These are phyloP conservation scores for Magnolia sinica DNA, from an alignment of 164 flowering plant species.

Conservation along the genomic window DNA sequence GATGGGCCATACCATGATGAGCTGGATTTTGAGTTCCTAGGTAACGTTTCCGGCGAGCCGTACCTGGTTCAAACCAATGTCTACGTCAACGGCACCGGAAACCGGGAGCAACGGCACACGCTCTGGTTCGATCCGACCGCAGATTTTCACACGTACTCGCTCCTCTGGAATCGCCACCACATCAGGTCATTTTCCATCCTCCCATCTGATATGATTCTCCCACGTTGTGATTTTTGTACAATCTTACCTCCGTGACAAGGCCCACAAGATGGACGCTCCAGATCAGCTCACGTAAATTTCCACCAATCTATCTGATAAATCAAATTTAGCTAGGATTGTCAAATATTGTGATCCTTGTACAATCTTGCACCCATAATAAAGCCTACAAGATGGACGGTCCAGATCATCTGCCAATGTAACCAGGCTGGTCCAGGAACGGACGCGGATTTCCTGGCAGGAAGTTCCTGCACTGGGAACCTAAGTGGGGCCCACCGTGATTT, in stretches of 20 bases:
- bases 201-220: not conserved
- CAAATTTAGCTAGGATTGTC: too few relatives aligned
- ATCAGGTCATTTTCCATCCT: conserved; percentile 20
- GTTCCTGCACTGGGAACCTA: too few relatives aligned
- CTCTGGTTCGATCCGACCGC: conserved; percentile 47
- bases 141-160: conserved; percentile 38
- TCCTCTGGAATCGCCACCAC: conserved; percentile 35
- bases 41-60: conserved; percentile 40
- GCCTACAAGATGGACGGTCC: too few relatives aligned
- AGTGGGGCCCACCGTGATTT: too few relatives aligned
- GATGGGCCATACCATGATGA: conserved; percentile 39
- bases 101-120: conserved; percentile 38
- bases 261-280: too few relatives aligned
- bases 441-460: too few relatives aligned
- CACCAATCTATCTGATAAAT: not conserved
- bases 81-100: conserved; percentile 37
- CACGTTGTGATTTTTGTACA: not conserved
- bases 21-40: conserved; percentile 45
- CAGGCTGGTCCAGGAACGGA: too few relatives aligned
- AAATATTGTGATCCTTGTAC: too few relatives aligned
- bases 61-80: conserved; percentile 49
- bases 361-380: too few relatives aligned
- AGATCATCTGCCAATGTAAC: too few relatives aligned
- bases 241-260: not conserved
- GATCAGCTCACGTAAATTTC: too few relatives aligned